These are phyloP conservation scores for Lactarius hengduanensis DNA, from an alignment of 768 basidiomycete genomes.

Conservation along the genomic window DNA sequence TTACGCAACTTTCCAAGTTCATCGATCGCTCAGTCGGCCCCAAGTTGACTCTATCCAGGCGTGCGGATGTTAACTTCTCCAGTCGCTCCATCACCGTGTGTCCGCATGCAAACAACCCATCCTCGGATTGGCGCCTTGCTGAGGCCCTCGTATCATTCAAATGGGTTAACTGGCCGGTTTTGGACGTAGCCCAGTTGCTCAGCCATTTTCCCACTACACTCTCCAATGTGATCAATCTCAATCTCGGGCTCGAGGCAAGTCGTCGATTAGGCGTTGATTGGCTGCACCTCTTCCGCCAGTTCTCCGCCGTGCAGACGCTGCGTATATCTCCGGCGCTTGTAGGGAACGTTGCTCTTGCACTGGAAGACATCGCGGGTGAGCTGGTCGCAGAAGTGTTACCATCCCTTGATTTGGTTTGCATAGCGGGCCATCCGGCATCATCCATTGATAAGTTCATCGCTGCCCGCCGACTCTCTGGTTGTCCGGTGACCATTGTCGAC, in stretches of 20 bases:
- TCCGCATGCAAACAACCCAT: too few relatives aligned
- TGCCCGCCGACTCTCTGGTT: not conserved
- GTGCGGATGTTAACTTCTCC: too few relatives aligned
- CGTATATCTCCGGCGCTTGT: not conserved
- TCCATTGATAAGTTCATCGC: not conserved
- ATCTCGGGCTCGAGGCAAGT: not conserved
- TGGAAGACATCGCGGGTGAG: not conserved
- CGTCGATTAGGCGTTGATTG: not conserved
- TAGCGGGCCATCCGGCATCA: not conserved
- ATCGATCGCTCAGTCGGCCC: not conserved
- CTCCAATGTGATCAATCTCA: not conserved
- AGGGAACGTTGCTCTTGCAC: not conserved
- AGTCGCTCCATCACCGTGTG: too few relatives aligned
- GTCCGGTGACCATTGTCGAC: not conserved
- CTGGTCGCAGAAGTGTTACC: not conserved
- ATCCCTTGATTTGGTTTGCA: not conserved
- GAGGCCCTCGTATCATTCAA: not conserved
- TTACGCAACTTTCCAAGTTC: not conserved
- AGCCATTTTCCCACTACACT: not conserved
- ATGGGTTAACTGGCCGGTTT: not conserved
- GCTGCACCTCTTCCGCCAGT: not conserved
- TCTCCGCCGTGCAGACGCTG: not conserved
- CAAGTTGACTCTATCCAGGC: not conserved
- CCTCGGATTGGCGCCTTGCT: too few relatives aligned
- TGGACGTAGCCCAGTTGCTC: not conserved